Conservation (phyloP, 257 asterid species). For the Nyctanthes arbortristis region DNA sequence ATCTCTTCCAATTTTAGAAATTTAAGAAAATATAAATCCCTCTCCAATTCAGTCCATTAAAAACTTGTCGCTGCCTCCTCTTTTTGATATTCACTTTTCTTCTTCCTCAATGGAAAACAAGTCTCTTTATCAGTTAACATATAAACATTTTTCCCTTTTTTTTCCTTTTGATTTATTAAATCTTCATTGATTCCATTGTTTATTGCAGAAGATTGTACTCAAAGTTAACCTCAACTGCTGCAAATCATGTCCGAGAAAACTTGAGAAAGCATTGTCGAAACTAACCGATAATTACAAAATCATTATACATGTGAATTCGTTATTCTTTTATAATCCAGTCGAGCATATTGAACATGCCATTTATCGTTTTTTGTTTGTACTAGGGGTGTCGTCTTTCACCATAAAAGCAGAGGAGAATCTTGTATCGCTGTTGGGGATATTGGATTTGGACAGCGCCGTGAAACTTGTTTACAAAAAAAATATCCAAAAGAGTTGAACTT, state of each 20-base stretch:
- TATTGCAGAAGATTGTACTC: constrained; percentile 27
- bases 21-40: constrained; percentile 6
- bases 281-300: constrained; percentile 23
- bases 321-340: neutral
- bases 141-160: neutral
- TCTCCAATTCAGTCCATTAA: neutral
- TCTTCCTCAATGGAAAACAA: constrained; percentile 29
- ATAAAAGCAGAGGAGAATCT: constrained; percentile 22
- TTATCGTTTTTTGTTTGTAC: neutral
- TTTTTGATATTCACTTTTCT: constrained; percentile 1
- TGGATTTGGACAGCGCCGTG: constrained; percentile 22
- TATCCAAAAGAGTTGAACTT: constrained; percentile 28
- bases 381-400: constrained; percentile 28
- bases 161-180: neutral
- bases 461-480: constrained; percentile 12
- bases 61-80: neutral
- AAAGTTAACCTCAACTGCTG: constrained; percentile 34
- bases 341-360: neutral
- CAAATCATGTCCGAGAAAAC: constrained; percentile 14
- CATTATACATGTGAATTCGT: neutral
- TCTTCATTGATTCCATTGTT: neutral
- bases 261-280: constrained; percentile 25
- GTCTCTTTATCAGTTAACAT: constrained; percentile 8
- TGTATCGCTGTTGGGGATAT: constrained; percentile 22
- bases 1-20: constrained; percentile 1